These are phyloP conservation scores for Tolypocladium endophyticum DNA, from an alignment of 2,329 filamentous ascomycete species.

Conservation along the genomic window DNA sequence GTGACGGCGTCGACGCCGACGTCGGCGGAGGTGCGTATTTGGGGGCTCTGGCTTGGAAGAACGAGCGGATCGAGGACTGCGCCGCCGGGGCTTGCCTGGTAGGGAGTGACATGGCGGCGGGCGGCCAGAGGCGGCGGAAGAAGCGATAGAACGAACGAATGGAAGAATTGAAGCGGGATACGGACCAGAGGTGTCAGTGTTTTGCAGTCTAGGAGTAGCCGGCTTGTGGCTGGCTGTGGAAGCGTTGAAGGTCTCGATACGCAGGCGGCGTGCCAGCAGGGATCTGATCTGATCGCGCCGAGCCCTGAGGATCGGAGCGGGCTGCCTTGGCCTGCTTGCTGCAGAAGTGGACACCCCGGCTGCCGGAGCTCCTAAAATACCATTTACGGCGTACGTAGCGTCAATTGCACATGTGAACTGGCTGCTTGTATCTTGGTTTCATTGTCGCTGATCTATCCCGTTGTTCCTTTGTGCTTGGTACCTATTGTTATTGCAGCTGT, in stretches of 20 bases:
- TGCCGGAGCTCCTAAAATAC: not conserved
- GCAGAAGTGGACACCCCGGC: not conserved
- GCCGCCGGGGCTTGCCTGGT: conserved; percentile 22
- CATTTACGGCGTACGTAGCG: not conserved
- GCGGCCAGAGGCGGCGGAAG: not conserved
- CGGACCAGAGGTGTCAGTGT: not conserved
- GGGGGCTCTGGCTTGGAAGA: conserved; percentile 41
- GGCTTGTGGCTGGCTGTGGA: not conserved
- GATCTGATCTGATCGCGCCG: not conserved
- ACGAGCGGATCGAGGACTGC: conserved; percentile 51
- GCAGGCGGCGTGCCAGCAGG: not conserved
- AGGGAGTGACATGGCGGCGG: conserved; percentile 27
- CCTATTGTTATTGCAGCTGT: not conserved
- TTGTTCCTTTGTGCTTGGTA: not conserved
- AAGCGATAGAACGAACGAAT: not conserved
- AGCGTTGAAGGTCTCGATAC: not conserved
- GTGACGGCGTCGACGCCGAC: conserved; percentile 16
- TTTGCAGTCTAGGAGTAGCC: not conserved
- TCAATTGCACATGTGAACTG: not conserved
- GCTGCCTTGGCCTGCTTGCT: not conserved
- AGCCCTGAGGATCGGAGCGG: not conserved
- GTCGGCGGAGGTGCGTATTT: conserved; percentile 22
- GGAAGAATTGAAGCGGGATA: not conserved
- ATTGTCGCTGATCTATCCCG: not conserved
- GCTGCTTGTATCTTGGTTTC: not conserved